phyloP scores from a whole-genome alignment of 1,284 basidiomycete genomes.

The Ustanciosporium gigantosporum region DNA sequence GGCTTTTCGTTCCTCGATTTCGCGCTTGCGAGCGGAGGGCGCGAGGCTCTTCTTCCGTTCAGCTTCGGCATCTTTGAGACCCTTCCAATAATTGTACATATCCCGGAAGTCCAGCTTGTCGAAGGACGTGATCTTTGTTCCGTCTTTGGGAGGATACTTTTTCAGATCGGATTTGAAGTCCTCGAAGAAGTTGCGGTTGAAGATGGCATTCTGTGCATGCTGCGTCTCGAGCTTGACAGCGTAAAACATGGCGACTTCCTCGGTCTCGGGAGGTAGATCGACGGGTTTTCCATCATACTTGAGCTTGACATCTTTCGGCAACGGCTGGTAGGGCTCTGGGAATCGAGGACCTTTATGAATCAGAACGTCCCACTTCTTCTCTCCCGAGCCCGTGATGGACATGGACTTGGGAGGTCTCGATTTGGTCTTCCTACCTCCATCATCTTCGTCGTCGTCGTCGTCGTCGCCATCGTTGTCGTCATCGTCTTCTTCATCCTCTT shows the following conservation, averaged over 20 bases:
- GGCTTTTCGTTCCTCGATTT: constrained; percentile 81
- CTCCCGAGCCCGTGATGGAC: constrained; percentile 44
- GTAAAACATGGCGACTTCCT: constrained; percentile 97
- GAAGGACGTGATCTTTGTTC: constrained; percentile 76
- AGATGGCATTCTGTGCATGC: constrained; percentile 83
- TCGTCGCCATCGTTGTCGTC: constrained; percentile 42
- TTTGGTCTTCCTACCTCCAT: constrained; percentile 62
- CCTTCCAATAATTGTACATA: constrained; percentile 82
- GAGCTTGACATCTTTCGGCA: constrained; percentile 87
- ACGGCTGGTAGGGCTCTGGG: constrained; percentile 86
- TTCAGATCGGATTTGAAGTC: constrained; percentile 82
- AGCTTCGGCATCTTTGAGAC: constrained; percentile 74
- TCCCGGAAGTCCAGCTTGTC: constrained; percentile 89
- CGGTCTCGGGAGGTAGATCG: constrained; percentile 79
- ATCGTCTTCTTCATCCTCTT: constrained; percentile 32
- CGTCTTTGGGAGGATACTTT: constrained; percentile 76
- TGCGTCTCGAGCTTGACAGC: constrained; percentile 90
- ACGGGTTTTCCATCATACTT: constrained; percentile 86
- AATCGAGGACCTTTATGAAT: constrained; percentile 94
- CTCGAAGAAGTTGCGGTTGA: constrained; percentile 94
- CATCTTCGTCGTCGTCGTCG: constrained; percentile 63
- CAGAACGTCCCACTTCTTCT: constrained; percentile 81
- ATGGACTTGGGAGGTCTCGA: constrained; percentile 31
- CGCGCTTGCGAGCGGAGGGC: constrained; percentile 62
- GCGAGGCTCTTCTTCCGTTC: constrained; percentile 89